Evolutionary conservation across 805 yeast species (phyloP), one percentile per base, ranked within the genome.

Genomic region (Metschnikowia corniflorae): DNA sequence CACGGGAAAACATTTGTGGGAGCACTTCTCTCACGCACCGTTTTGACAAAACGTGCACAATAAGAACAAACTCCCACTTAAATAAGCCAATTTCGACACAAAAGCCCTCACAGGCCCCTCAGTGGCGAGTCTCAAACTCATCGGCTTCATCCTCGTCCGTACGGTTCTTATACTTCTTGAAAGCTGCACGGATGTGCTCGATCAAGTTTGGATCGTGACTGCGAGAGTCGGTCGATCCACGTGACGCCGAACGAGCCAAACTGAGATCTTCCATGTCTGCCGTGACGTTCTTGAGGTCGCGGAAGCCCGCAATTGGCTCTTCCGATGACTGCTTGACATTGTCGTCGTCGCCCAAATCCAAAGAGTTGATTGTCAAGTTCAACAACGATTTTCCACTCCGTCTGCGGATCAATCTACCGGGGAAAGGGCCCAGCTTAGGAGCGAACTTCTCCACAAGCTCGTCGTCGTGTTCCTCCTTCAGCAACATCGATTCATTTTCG

Each of bases 341-440:
- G 46, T 79, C 89, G 27, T 80, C 86, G 20, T 77, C 86, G 33
- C 76, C 76, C 48, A 82, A 61, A 46, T 82, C 88, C 47, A 83
- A 64, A 19, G 82, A 70, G 36, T 80, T 70, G 17, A 83, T 80
- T 2, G 89, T 80, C 47, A 82, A 65, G 44, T 78, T 80, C 47
- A 82, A 69, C 37, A 82, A 62, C 1, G 89, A 82, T 53, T 80
- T 82, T n/a, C 86, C 83, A 20, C 87, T 79, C 50, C 78, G 76
- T 56, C 91, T 77, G 56, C 89, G 72, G 35, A 66, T 60, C 56
- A 82, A 61, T 32, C 65, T 65, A 6, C 77, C 79, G 10, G 76
- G 75, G 61, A 68, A 65, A 22, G 80, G 77, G 2, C 61, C 76
- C 4, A 57, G 59, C 51, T 51, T 70, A 35, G 65, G 80, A 25